Base-by-base conservation (phyloP, 768 basidiomycete species). In the Plicaturopsis crispa region DNA sequence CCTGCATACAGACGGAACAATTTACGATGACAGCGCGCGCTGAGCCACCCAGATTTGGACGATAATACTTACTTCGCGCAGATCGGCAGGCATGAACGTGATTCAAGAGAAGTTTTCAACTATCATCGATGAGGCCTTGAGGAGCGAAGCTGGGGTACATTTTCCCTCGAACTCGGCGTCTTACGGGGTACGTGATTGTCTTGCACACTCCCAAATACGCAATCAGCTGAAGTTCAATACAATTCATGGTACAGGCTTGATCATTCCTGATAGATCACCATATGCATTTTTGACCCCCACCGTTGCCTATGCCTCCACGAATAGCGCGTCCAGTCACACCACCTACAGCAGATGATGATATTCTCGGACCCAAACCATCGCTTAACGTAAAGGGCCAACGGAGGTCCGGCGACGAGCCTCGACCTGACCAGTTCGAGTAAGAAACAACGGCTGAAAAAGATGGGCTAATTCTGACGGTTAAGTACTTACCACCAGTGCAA, bases 1-100 rank as follows among this genome's bases (percentile, higher is more conserved):
- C 54, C 62, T 61, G 3, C 50, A 55, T 31, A 52, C 66, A n/a
- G 80, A 86, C 31, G 78, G 92, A 8, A 84, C 77, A 47, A 82
- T 93, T 23, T 88, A 81, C 50, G 89, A 97, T 57, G 91, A 86
- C 33, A 84, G 49, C 71, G 92, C 31, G 60, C 98, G 32, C 61
- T 99, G 39, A 84, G 79, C 46, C 94, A 98, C 51, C 89, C 90
- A 5, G 94, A 98, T 53, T 94, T 84, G 72, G 84, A 89, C 33
- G 93, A 97, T 50, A 97, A 97, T 50, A 54, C 75, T 43, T 80
- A 74, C n/a, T n/a, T n/a, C n/a, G 2, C 71, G 83, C 44, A 90
- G 88, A 33, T 55, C 98, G 47, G 84, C 78, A 46, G 86, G 87
- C 47, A 52, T 98, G 39, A 84, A 75, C 33, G 78, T 94, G 22